A percentile compares a stretch with the other conserved stretches of the same genome.
Evolutionary conservation across 1,139 yeast genomes (phyloP).

Genomic region (Suhomyces wounanorum): DNA sequence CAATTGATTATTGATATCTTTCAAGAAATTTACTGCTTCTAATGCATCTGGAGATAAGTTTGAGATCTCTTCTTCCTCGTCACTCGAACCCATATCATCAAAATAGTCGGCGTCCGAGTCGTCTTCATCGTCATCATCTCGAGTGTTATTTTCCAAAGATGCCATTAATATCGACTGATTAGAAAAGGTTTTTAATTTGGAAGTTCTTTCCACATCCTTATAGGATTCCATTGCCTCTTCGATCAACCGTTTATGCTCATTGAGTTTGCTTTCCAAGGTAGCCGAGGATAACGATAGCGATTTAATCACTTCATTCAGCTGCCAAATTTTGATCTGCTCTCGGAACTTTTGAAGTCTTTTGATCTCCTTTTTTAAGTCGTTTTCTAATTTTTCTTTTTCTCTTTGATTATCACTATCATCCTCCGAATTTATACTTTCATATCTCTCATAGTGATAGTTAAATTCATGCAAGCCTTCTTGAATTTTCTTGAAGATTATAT

Average conservation of each 20-base stretch:
- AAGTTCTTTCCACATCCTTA: constrained; percentile 48
- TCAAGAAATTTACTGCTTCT: constrained; percentile 27
- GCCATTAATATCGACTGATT: constrained; percentile 52
- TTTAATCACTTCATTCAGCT: constrained; percentile 45
- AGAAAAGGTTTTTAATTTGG: constrained; percentile 49
- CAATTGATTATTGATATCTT: constrained; percentile 16
- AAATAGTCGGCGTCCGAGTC: constrained; percentile 20
- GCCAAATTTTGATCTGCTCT: constrained; percentile 34
- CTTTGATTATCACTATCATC: constrained; percentile 35
- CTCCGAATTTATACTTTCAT: constrained; percentile 34
- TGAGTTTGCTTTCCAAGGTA: constrained; percentile 29
- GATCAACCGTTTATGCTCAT: constrained; percentile 44
- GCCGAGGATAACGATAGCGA: constrained; percentile 17
- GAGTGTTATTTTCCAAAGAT: constrained; percentile 33
- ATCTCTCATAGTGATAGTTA: constrained; percentile 48
- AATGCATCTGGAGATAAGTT: constrained; percentile 38
- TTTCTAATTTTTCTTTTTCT: constrained; percentile 29
- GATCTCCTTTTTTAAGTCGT: constrained; percentile 31
- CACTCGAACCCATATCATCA: constrained; percentile 20
- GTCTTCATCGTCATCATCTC: constrained; percentile 24
- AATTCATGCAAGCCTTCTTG: constrained; percentile 33
- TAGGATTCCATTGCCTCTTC: constrained; percentile 55
- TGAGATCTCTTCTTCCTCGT: constrained; percentile 22
- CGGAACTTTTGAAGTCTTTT: constrained; percentile 31
- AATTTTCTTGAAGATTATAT: constrained; percentile 30